phyloP scores from a whole-genome alignment of 2,329 filamentous ascomycete species.

The Neofusicoccum sp. region DNA sequence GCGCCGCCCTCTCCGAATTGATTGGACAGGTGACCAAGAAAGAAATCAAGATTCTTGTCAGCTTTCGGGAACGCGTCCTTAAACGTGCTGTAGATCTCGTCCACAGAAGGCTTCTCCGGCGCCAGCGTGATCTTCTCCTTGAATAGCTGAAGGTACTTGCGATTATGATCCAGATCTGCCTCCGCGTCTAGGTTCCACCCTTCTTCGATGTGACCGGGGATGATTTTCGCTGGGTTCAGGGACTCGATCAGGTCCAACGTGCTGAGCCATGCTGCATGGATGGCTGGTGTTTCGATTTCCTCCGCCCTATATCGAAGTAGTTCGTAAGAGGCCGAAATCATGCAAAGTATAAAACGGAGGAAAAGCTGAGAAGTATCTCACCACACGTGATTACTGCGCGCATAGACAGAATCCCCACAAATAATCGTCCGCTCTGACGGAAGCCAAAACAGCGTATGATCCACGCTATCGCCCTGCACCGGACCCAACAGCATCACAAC shows the following conservation, averaged over 20 bases:
- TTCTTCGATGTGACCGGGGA: conserved; percentile 29
- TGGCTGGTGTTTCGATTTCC: conserved; percentile 29
- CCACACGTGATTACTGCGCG: conserved; percentile 34
- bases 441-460: conserved; percentile 30
- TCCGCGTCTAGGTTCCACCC: conserved; percentile 30
- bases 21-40: conserved; percentile 33
- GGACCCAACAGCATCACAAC: conserved; percentile 30
- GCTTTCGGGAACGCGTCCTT: conserved; percentile 29
- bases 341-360: background rate
- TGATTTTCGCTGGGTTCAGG: conserved; percentile 29
- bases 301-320: conserved; percentile 23
- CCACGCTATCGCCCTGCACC: conserved; percentile 32
- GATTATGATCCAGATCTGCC: conserved; percentile 30
- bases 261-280: conserved; percentile 27
- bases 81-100: conserved; percentile 32
- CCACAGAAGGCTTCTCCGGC: conserved; percentile 25
- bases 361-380: background rate
- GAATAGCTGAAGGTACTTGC: conserved; percentile 32
- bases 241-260: conserved; percentile 26
- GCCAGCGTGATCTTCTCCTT: conserved; percentile 30
- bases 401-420: conserved; percentile 31
- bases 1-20: conserved; percentile 33
- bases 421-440: conserved; percentile 28
- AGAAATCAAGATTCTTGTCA: conserved; percentile 35
- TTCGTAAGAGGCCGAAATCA: too few species aligned